Percentiles rank a stretch among this genome's conserved stretches.
phyloP scores from a whole-genome alignment of 169 alveolate genomes.

The Fabrea salina region DNA sequence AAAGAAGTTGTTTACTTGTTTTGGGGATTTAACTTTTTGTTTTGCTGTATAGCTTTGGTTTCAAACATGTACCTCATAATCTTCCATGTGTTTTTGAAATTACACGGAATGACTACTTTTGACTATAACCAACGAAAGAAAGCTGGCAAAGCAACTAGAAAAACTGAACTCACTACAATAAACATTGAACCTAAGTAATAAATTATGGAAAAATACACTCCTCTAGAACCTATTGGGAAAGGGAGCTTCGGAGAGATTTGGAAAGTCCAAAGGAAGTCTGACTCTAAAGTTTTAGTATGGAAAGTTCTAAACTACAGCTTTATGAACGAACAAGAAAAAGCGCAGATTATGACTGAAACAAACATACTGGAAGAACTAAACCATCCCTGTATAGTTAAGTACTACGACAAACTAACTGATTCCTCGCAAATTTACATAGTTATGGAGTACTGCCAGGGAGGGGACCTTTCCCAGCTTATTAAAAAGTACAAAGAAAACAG shows the following conservation, averaged over 20 bases:
- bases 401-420: conserved; percentile 92
- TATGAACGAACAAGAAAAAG: conserved; percentile 93
- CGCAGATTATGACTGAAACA: conserved; percentile 94
- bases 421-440: conserved; percentile 64
- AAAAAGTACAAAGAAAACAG: conserved; percentile 68
- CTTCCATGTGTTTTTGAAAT: no score
- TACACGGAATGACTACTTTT: no score
- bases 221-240: conserved; percentile 31
- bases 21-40: no score
- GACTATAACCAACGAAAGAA: no score
- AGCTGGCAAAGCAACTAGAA: no score
- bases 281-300: conserved; percentile 89
- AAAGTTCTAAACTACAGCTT: conserved; percentile 93
- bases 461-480: background rate
- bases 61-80: no score
- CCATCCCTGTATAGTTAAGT: conserved; percentile 93
- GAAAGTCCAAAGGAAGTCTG: conserved; percentile 65
- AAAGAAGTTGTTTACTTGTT: no score
- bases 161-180: no score
- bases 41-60: no score
- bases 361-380: conserved; percentile 93
- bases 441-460: background rate
- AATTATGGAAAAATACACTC: no score
- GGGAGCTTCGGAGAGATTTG: conserved; percentile 40
- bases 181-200: no score